These are phyloP conservation scores for Polytrichum commune DNA, from an alignment of 225 moss, liverwort and hornwort species.

Conservation along the genomic window DNA sequence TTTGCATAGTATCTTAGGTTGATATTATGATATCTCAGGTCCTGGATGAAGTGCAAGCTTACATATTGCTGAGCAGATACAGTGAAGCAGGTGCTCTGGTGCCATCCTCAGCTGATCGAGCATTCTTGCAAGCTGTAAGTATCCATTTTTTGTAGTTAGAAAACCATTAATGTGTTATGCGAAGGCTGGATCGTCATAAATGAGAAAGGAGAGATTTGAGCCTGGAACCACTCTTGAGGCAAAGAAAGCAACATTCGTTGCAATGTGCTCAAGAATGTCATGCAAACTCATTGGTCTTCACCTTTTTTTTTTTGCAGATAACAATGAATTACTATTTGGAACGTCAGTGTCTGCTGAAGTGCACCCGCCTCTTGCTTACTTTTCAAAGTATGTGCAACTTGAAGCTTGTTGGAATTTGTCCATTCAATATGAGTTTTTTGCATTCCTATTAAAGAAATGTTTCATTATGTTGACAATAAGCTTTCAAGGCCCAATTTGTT, in stretches of 20 bases:
- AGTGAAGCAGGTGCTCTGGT: conserved; percentile 50
- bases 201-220: too few relatives aligned
- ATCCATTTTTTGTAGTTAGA: not conserved
- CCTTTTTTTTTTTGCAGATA: conserved; percentile 42
- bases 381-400: conserved; percentile 60
- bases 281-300: too few relatives aligned
- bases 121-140: conserved; percentile 75
- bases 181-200: too few relatives aligned
- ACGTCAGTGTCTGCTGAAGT: conserved; percentile 84
- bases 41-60: conserved; percentile 91
- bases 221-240: too few relatives aligned
- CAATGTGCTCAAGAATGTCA: too few relatives aligned
- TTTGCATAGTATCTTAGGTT: too few relatives aligned
- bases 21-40: conserved; percentile 31
- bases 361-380: conserved; percentile 71
- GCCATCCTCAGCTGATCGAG: conserved; percentile 46
- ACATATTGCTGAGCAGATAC: conserved; percentile 72
- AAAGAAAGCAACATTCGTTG: too few relatives aligned
- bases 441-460: not conserved
- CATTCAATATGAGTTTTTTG: too few relatives aligned
- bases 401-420: not conserved
- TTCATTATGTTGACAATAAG: too few relatives aligned
- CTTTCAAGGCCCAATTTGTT: too few relatives aligned
- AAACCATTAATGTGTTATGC: too few relatives aligned
- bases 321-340: conserved; percentile 84